Evolutionary conservation across 2,329 filamentous ascomycete species (phyloP).

Genomic region (Chrysoporthe deuterocubensis): DNA sequence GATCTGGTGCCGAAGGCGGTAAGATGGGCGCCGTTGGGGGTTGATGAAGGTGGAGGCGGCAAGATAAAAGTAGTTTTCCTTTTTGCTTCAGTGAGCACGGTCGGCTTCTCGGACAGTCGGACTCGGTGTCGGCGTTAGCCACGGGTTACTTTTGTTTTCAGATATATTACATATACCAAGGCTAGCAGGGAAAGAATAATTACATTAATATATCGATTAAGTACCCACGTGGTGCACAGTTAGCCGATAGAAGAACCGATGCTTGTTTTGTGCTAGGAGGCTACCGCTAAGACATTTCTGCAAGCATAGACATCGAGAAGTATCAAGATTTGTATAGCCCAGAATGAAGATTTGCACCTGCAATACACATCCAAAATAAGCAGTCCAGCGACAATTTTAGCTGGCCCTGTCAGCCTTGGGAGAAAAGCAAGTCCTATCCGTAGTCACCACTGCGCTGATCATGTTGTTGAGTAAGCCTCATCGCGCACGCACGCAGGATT

Average conservation of each 20-base stretch:
- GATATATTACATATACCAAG: neutral
- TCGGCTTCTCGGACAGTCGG: neutral
- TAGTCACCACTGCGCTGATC: neutral
- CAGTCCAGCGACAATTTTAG: neutral
- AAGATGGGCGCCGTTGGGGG: neutral
- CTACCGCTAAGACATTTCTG: neutral
- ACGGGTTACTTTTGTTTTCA: neutral
- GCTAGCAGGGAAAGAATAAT: neutral
- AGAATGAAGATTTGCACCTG: neutral
- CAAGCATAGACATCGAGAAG: neutral
- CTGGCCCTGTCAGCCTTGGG: neutral
- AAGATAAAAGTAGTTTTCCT: neutral
- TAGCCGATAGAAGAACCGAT: neutral
- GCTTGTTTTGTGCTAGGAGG: neutral
- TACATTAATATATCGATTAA: neutral
- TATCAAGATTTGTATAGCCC: neutral
- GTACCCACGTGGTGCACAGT: neutral
- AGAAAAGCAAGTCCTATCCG: neutral
- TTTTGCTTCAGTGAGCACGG: neutral
- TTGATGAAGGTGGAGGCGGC: neutral
- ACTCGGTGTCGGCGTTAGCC: neutral
- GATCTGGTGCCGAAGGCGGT: neutral
- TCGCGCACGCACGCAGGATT: neutral
- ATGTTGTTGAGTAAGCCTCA: neutral
- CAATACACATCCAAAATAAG: too few species aligned